Evolutionary conservation across 306 rosid genomes (phyloP).

Genomic region (Casuarina cunninghamiana): DNA sequence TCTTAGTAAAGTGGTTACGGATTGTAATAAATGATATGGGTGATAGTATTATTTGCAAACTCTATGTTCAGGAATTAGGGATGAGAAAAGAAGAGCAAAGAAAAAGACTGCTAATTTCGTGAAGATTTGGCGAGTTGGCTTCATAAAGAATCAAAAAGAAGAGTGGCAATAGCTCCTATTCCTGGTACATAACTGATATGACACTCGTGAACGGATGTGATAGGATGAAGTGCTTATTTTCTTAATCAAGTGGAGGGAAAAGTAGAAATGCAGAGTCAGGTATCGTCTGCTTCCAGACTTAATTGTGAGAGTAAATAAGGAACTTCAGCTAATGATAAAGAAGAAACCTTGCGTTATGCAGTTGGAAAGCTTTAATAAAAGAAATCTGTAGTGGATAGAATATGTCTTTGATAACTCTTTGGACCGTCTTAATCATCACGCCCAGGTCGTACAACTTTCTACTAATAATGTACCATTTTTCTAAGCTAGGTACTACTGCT

Average conservation of each 20-base stretch:
- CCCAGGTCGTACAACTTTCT: background rate
- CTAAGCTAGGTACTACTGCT: background rate
- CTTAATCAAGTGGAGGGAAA: background rate
- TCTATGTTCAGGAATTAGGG: too few species aligned
- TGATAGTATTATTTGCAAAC: too few species aligned
- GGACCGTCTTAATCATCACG: background rate
- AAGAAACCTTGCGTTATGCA: background rate
- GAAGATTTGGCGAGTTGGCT: background rate
- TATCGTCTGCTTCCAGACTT: background rate
- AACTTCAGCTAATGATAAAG: background rate
- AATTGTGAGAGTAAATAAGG: background rate
- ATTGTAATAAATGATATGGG: too few species aligned
- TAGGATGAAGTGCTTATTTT: background rate
- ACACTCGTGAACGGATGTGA: too few species aligned
- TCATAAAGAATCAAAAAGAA: background rate
- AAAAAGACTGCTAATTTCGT: background rate
- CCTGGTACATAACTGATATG: background rate
- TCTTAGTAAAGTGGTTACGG: too few species aligned
- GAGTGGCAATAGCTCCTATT: background rate
- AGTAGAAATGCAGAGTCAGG: background rate
- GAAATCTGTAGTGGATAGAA: background rate
- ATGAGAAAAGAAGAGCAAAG: background rate
- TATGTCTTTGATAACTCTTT: background rate
- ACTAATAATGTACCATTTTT: background rate
- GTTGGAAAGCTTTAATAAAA: background rate